Base-by-base conservation (phyloP, 1,139 yeast genomes). In the Hansenula sp. region DNA sequence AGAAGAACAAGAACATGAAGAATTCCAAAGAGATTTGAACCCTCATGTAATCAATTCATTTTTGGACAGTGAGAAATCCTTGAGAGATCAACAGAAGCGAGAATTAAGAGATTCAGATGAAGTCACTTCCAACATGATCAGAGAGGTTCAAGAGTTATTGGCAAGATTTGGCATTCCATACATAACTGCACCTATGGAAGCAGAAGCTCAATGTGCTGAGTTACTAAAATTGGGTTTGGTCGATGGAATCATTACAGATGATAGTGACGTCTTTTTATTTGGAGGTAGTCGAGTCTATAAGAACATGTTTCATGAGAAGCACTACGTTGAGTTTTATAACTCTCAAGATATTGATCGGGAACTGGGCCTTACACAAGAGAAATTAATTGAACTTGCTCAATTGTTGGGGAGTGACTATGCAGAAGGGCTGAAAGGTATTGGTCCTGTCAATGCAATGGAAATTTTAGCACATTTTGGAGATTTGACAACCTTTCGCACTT, bases 181-280 rank as follows among this genome's bases (percentile, higher is more conserved):
- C 55, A 77, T 93, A 8, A 88, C 96, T 0, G 97, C 98, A 0
- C 98, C 98, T 0, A 89, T 88, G 89, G 99, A 93, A 65, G 99
- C 99, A 1, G 99, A 93, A 67, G 97, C 98, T 0, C 99, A 93
- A 59, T 93, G 99, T 65, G 97, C 96, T 0, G 88, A 83, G 52
- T 66, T 93, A 11, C 65, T 79, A 41, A 63, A 66, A 24, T 62
- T 89, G 16, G 78, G 77, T 0, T 70, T 93, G 21, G 97, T 93
- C 2, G 99, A 94, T 63, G 99, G 99, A 0, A 86, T 93, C 18
- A 84, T 94, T 17, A 94, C 99, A 0, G 99, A 94, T 62, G 99
- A 94, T 70, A 88, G 96, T 54, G 99, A 94, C 74, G 90, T 96
- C 43, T 93, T 94, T 56, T 65, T 94, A 37, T 94, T 94, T 69